Percentiles rank a stretch among this genome's conserved stretches.
These are phyloP conservation scores for Teratosphaeria pseudoeucalypti DNA, from an alignment of 2,329 filamentous ascomycete species.

Conservation along the genomic window DNA sequence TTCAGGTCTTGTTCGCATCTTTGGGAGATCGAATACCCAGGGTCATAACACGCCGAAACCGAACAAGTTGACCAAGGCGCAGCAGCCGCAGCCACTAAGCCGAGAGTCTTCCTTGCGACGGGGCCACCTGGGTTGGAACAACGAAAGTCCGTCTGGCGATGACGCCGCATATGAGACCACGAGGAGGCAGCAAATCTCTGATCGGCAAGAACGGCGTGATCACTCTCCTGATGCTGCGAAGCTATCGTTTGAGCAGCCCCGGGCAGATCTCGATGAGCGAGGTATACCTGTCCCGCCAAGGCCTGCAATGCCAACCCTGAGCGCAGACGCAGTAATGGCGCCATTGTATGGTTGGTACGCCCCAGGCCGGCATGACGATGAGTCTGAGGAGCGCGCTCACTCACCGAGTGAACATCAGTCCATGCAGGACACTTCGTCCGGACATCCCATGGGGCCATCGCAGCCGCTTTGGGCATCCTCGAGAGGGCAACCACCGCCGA, in stretches of 20 bases:
- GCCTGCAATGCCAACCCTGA: background rate
- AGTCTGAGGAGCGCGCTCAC: background rate
- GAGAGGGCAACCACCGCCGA: background rate
- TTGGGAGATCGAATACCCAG: slow-evolving; percentile 28
- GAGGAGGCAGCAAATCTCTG: slow-evolving; percentile 10
- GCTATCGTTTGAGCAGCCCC: background rate
- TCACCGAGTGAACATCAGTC: background rate
- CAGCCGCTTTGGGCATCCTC: background rate
- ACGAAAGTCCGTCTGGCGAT: background rate
- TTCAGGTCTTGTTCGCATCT: slow-evolving; percentile 34
- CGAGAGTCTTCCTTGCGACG: background rate
- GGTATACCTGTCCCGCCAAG: background rate
- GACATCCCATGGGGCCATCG: background rate
- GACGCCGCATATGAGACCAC: slow-evolving; percentile 14
- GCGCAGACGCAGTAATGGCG: background rate
- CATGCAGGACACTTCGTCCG: background rate
- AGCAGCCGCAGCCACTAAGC: slow-evolving; percentile 4
- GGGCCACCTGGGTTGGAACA: background rate
- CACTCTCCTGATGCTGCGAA: background rate
- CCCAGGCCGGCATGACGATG: slow-evolving; percentile 1
- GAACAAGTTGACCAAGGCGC: slow-evolving; percentile 25
- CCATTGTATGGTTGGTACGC: slow-evolving; percentile 18
- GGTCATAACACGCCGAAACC: slow-evolving; percentile 20
- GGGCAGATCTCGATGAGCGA: background rate
- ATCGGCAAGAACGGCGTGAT: slow-evolving; percentile 1